These are phyloP conservation scores for Phyllostachys edulis DNA, from an alignment of 176 grass and related monocot genomes.

Conservation along the genomic window DNA sequence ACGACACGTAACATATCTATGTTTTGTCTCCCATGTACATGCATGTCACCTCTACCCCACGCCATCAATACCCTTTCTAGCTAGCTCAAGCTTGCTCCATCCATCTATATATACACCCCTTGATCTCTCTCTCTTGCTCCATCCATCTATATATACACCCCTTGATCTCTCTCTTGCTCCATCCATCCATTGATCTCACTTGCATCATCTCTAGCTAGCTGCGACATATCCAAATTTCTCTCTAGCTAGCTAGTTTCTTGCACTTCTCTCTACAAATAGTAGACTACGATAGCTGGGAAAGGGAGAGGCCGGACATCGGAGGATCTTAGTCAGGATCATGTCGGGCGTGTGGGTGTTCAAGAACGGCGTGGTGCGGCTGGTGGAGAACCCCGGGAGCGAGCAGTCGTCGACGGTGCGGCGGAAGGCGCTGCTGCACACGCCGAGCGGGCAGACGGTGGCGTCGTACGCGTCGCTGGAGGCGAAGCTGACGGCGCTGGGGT, in stretches of 20 bases:
- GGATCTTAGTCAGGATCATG: conserved; percentile 20
- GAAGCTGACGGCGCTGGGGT: conserved; percentile 67
- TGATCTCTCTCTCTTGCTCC: conserved; percentile 27
- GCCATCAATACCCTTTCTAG: not conserved
- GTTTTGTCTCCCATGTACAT: conserved; percentile 25
- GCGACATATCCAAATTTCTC: not conserved
- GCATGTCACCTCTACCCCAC: conserved; percentile 51
- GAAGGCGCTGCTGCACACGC: conserved; percentile 64
- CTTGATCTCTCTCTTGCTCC: conserved; percentile 23
- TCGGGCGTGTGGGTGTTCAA: conserved; percentile 90
- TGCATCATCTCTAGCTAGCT: not conserved
- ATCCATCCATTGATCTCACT: conserved; percentile 21
- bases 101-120: conserved; percentile 57
- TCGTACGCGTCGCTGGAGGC: conserved; percentile 68
- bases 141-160: conserved; percentile 61
- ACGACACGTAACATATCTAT: not conserved
- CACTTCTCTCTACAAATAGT: not conserved
- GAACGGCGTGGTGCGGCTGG: conserved; percentile 59
- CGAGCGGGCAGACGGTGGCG: conserved; percentile 60
- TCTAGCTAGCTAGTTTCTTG: not conserved
- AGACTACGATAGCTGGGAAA: not conserved
- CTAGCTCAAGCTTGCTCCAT: not conserved
- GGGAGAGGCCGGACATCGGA: no score
- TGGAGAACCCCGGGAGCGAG: conserved; percentile 57
- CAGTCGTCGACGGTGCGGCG: conserved; percentile 28